A percentile compares a stretch with the other conserved stretches of the same genome.
phyloP scores from a whole-genome alignment of 1,284 basidiomycete species.

The Papiliotrema nemorosa region DNA sequence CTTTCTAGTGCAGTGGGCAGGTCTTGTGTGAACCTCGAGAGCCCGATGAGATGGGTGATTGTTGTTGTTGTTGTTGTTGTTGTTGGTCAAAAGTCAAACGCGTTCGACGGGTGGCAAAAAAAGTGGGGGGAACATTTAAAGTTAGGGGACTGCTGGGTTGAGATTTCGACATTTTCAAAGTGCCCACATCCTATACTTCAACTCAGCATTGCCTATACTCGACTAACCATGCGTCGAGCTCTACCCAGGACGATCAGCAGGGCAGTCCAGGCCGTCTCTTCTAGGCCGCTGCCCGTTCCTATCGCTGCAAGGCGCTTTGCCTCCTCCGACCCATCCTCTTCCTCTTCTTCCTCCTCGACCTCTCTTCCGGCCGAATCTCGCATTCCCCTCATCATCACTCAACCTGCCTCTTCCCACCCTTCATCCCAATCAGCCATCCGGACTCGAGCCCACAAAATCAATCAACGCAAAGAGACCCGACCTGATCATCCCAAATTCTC shows the following conservation, averaged over 20 bases:
- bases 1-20: not conserved
- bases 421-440: not conserved
- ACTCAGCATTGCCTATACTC: too few relatives aligned
- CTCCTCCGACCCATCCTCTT: not conserved
- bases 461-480: not conserved
- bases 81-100: not conserved
- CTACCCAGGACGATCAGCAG: slow-evolving; percentile 1
- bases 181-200: not conserved
- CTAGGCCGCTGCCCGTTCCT: slow-evolving; percentile 2
- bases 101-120: too few relatives aligned
- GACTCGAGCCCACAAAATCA: not conserved
- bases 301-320: not conserved
- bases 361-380: not conserved
- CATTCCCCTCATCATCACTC: not conserved
- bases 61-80: too few relatives aligned
- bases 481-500: not conserved
- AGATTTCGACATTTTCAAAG: not conserved
- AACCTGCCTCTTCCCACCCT: not conserved
- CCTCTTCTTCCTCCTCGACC: not conserved
- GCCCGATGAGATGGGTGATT: too few relatives aligned
- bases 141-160: not conserved
- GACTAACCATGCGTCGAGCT: slow-evolving; percentile 2
- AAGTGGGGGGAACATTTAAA: not conserved
- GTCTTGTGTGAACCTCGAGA: not conserved
- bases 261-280: not conserved